Evolutionary conservation across 352 stramenopile species (phyloP), one percentile per base, ranked within the genome.

Genomic region (Phytophthora palmivora): DNA sequence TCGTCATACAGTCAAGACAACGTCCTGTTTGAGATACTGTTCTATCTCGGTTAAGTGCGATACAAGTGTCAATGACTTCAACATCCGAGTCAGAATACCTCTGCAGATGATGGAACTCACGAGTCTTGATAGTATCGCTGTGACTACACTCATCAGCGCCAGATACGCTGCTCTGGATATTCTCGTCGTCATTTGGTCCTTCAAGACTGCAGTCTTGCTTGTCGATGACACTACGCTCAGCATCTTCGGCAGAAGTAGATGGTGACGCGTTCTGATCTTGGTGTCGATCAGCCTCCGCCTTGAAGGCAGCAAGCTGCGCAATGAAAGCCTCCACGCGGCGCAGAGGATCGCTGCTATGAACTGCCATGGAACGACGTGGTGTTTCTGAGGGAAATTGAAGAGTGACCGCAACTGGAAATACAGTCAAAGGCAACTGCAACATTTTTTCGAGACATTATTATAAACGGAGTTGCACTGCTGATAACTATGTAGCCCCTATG

Each of bases 11-110:
- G 9, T 16, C 16, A 12, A 50, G 24, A 12, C 10, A 21, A 26
- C 8, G 33, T 22, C 9, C n/a, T n/a, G n/a, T n/a, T n/a, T n/a
- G n/a, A n/a, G n/a, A n/a, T n/a, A n/a, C n/a, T 43, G 16, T 15
- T 37, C 6, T 18, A 16, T 28, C 6, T 42, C 49, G 36, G 7
- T 28, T 45, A 57, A 15, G 49, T 57, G 34, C 49, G 49, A 57
- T 6, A 10, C n/a, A 22, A 44, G 24, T 28, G 24, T 6, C 24
- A n/a, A n/a, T n/a, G n/a, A 43, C 46, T 54, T 54, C 46, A 55
- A 44, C 18, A 21, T 34, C 10, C n/a, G 26, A 38, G 16, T 45
- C 38, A 11, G 18, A 45, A 3, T 3, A 28, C 3, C 24, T 28
- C 6, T n/a, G n/a, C n/a, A n/a, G n/a, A n/a, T n/a, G n/a, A n/a